These are phyloP conservation scores for Plasmodium fragile DNA, from an alignment of 169 alveolate species.

Conservation along the genomic window DNA sequence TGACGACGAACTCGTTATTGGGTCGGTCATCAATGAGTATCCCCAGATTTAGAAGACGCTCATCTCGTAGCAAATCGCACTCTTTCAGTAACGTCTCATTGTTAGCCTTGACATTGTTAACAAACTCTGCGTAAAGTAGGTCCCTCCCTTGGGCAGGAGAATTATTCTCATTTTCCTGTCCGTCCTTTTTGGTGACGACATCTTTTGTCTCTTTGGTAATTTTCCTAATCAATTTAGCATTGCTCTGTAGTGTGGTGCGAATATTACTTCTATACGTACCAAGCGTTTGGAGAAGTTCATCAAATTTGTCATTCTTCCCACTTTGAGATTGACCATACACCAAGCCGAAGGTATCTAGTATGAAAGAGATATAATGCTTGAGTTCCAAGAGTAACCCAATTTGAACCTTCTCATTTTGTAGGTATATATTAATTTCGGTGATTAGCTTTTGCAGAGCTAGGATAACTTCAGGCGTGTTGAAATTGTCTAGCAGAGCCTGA, in stretches of 20 bases:
- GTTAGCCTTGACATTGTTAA: constrained; percentile 57
- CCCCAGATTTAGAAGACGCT: constrained; percentile 90
- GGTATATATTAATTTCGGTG: constrained; percentile 81
- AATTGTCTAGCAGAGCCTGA: constrained; percentile 79
- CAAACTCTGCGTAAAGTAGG: constrained; percentile 72
- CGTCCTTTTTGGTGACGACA: constrained; percentile 74
- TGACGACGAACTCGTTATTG: constrained; percentile 87
- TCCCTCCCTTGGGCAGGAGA: constrained; percentile 81
- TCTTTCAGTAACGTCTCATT: constrained; percentile 83
- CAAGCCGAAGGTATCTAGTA: constrained; percentile 82
- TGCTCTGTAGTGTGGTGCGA: constrained; percentile 56
- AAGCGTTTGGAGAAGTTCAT: constrained; percentile 59
- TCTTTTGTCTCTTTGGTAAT: constrained; percentile 78
- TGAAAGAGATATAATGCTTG: constrained; percentile 78
- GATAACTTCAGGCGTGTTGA: constrained; percentile 92
- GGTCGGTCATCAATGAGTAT: constrained; percentile 94
- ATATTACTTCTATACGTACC: constrained; percentile 80
- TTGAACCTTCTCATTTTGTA: constrained; percentile 76
- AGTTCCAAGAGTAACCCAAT: constrained; percentile 71
- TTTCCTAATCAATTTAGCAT: constrained; percentile 79
- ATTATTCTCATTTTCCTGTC: constrained; percentile 78
- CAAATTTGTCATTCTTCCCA: constrained; percentile 56
- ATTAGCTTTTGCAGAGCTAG: constrained; percentile 82
- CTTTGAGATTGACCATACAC: constrained; percentile 76
- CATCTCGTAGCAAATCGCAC: constrained; percentile 96